Evolutionary conservation across 2,329 filamentous ascomycete genomes (phyloP), one percentile per base, ranked within the genome.

Genomic region (Monosporascus sp.): DNA sequence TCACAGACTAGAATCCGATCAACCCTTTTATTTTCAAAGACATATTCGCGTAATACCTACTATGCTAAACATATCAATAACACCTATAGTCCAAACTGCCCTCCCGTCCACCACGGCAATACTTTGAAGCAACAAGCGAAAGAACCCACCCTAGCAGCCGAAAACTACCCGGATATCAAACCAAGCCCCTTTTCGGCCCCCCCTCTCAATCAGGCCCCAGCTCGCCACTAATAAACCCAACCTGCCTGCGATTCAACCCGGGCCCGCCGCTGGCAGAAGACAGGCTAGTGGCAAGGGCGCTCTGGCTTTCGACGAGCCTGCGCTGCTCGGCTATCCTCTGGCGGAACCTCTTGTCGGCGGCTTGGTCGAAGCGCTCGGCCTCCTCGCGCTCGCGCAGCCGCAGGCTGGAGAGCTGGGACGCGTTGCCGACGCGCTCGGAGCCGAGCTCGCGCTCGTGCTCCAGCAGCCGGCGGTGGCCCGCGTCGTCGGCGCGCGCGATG

Each of bases 191-290:
- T 35, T 35, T 5, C 9, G 5, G 31, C 31, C 2, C 11, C 11
- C 5, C 0, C 31, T 31, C 17, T 49, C 49, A 62, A 54, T 63
- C 60, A 17, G 56, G 57, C 0, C 60, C 74, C 62, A 81, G 54
- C 68, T 82, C 80, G 48, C 73, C 74, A 46, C 76, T 76, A 35
- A 84, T 72, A 58, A 74, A 83, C n/a, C 80, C 80, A 69, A 82
- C 78, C 69, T 81, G 78, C 56, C 75, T 72, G 60, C 77, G 24
- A 46, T 67, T 43, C 65, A 66, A 16, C 66, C 68, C 14, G 70
- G 65, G n/a, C 67, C 66, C 7, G 68, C 66, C 14, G 7, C 43
- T 24, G 20, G 11, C 22, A 19, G 27, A 67, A 67, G 19, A 59
- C 58, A 75, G 58, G 52, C 66, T 70, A 37, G 64, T 65, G 19